Evolutionary conservation across 306 rosid species (phyloP), one percentile per base, ranked within the genome.

Genomic region (Erythrophleum fordii): DNA sequence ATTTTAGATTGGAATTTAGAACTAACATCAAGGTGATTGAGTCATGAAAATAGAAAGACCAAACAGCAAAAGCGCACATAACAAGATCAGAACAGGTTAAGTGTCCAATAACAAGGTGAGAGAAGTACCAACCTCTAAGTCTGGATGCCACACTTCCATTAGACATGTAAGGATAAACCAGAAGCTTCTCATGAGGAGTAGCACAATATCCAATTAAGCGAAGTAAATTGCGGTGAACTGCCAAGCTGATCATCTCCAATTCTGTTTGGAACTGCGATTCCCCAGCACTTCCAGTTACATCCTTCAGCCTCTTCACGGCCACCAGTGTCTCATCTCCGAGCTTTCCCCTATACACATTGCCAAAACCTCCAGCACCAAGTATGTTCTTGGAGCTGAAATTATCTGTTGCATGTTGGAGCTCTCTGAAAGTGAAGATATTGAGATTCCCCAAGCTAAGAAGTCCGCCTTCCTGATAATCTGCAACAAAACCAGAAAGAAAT

Each of bases 331-430:
- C 96, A 46, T 91, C 92, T 70, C 90, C 92, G n/a, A 93, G 87
- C 87, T 90, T 95, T 68, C 99, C 99, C 81, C 85, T 79, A 11
- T 95, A 95, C 18, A 95, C 99, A 79, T 93, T 91, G 58, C 99
- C 99, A 86, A 95, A 95, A 23, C 99, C 99, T 82, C 99, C 99
- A 51, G 96, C 95, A 42, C 99, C 99, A 74, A 95, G 98, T 77
- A 95, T 93, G 80, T 88, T 83, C 81, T 90, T 93, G 28, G 96
- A 84, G 87, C 93, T 88, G 84, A 95, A 95, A 85, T 83, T 82
- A 69, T 91, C 94, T 0, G 99, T 95, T 25, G 96, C 96, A 1
- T 85, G 88, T 78, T 90, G 99, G 69, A 95, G 99, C 87, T 95
- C 92, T 80, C 87, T 93, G 87, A 95, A 91, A 77, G 79, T 87